A percentile compares a stretch with the other conserved stretches of the same genome.
Conservation (phyloP, 768 basidiomycete species). For the Mycena maculata region DNA sequence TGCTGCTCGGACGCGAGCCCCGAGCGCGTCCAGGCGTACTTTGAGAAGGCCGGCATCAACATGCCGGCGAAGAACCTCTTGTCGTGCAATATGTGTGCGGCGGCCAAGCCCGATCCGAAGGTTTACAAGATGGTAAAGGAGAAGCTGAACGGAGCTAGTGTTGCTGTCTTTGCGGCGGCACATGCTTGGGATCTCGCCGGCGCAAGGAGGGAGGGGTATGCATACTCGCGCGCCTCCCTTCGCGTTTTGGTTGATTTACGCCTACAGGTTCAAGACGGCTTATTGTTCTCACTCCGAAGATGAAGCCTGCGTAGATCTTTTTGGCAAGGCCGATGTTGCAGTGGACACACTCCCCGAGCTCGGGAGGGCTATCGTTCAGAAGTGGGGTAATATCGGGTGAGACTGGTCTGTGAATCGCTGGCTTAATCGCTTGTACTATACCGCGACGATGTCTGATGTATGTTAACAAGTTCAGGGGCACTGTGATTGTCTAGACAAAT, state of each 20-base stretch:
- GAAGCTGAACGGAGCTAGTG: background rate
- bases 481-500: too few relatives aligned
- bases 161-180: slow-evolving; percentile 14
- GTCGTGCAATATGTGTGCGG: slow-evolving; percentile 16
- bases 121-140: slow-evolving; percentile 8
- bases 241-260: background rate
- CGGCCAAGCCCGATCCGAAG: slow-evolving; percentile 11
- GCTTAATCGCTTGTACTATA: too few relatives aligned
- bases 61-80: slow-evolving; percentile 12
- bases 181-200: slow-evolving; percentile 17
- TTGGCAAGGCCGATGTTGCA: slow-evolving; percentile 1
- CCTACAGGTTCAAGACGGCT: background rate
- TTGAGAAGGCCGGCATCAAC: slow-evolving; percentile 1
- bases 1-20: slow-evolving; percentile 22
- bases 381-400: background rate
- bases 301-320: slow-evolving; percentile 5
- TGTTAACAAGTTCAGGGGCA: too few relatives aligned
- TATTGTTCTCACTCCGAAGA: slow-evolving; percentile 1
- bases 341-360: slow-evolving; percentile 6
- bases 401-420: too few relatives aligned
- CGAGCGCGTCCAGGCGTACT: slow-evolving; percentile 6
- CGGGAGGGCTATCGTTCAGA: slow-evolving; percentile 3
- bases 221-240: background rate
- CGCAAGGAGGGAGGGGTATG: slow-evolving; percentile 1
- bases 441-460: too few relatives aligned